phyloP scores from a whole-genome alignment of 345 rosid genomes.

The Citrus mangshanensis region DNA sequence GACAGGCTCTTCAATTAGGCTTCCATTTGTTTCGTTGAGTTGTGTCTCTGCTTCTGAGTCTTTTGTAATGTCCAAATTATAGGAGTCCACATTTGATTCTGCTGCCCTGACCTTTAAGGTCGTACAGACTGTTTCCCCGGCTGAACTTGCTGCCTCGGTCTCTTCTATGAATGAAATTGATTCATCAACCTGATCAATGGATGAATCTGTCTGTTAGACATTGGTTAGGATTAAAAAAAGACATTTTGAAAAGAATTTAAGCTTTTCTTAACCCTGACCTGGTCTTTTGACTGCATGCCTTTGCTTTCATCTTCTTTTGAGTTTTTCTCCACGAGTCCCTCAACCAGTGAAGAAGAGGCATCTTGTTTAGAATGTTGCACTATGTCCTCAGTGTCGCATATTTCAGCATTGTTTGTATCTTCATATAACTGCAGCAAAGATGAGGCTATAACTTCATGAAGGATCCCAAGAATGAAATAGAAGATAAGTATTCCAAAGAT shows the following conservation, averaged over 20 bases:
- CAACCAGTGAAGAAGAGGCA: background rate
- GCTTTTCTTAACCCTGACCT: slow-evolving; percentile 12
- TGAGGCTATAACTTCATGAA: background rate
- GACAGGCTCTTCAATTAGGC: background rate
- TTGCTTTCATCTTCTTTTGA: slow-evolving; percentile 16
- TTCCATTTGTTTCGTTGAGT: slow-evolving; percentile 7
- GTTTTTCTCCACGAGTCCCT: background rate
- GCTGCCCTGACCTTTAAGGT: slow-evolving; percentile 1
- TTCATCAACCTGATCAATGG: slow-evolving; percentile 22
- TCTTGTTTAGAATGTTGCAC: slow-evolving; percentile 1
- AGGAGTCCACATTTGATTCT: slow-evolving; percentile 14
- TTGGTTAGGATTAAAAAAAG: background rate
- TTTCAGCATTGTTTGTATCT: background rate
- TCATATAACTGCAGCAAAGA: slow-evolving; percentile 23
- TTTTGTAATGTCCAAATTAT: background rate
- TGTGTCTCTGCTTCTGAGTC: slow-evolving; percentile 10
- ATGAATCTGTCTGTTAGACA: slow-evolving; percentile 4
- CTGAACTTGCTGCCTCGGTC: slow-evolving; percentile 18
- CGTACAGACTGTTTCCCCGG: slow-evolving; percentile 8
- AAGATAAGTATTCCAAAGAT: background rate
- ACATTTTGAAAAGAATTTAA: background rate
- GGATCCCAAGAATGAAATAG: background rate
- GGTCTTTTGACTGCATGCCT: slow-evolving; percentile 5
- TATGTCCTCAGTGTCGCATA: background rate
- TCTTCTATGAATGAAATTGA: slow-evolving; percentile 12